phyloP scores from a whole-genome alignment of 2,329 filamentous ascomycete species.

The Salinomyces thailandicus region DNA sequence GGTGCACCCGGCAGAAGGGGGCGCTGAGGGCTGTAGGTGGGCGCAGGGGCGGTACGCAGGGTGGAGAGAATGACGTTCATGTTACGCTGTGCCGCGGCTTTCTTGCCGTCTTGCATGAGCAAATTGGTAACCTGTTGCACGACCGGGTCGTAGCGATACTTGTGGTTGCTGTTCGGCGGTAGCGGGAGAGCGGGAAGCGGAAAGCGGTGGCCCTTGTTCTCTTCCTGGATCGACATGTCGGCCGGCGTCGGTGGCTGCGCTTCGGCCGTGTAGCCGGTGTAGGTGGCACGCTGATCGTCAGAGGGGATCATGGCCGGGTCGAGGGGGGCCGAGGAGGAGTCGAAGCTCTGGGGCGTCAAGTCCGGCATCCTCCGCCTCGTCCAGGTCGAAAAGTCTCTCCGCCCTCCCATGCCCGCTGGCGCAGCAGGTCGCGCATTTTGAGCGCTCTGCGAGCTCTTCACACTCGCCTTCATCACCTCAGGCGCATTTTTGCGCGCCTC shows the following conservation, averaged over 20 bases:
- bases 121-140: conserved; percentile 80
- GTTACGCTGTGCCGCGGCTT: conserved; percentile 83
- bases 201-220: conserved; percentile 60
- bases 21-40: conserved; percentile 58
- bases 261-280: conserved; percentile 9
- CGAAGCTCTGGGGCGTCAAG: conserved; percentile 2
- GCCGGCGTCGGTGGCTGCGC: conserved; percentile 1
- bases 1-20: conserved; percentile 66
- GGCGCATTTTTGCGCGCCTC: conserved; percentile 52
- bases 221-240: conserved; percentile 4
- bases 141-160: conserved; percentile 75
- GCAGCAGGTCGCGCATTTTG: conserved; percentile 24
- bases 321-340: conserved; percentile 8
- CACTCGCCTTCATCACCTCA: conserved; percentile 54
- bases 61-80: conserved; percentile 72
- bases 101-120: conserved; percentile 84
- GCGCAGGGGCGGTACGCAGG: conserved; percentile 74
- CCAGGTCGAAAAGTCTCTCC: conserved; percentile 49
- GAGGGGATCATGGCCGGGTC: conserved; percentile 21
- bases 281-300: conserved; percentile 16
- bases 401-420: conserved; percentile 9
- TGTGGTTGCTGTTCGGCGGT: conserved; percentile 53
- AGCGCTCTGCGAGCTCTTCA: conserved; percentile 29
- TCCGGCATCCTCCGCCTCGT: conserved; percentile 27
- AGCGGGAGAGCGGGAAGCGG: conserved; percentile 58